phyloP scores from a whole-genome alignment of 169 alveolate species.

The Theileria annulata region DNA sequence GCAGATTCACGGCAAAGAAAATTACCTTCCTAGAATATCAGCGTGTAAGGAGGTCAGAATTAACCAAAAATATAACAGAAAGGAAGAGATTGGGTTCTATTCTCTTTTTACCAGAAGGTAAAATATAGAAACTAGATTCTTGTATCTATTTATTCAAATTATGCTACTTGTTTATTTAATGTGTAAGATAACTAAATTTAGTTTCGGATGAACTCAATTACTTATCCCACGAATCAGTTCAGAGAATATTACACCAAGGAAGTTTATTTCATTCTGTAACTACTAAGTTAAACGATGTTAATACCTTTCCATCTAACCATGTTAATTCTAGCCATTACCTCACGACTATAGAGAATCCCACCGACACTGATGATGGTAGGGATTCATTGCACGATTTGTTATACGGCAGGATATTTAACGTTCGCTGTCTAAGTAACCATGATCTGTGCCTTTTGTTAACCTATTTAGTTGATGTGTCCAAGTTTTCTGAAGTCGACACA shows the following conservation, averaged over 20 bases:
- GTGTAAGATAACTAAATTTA: background rate
- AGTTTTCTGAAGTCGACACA: constrained; percentile 9
- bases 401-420: constrained; percentile 34
- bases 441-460: constrained; percentile 39
- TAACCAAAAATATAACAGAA: constrained; percentile 37
- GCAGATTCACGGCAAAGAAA: constrained; percentile 57
- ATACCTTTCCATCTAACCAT: background rate
- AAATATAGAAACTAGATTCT: background rate
- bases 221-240: constrained; percentile 53
- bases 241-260: constrained; percentile 62
- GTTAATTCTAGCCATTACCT: background rate
- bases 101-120: constrained; percentile 56
- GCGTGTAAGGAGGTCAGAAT: constrained; percentile 40
- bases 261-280: constrained; percentile 56
- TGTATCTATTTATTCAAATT: background rate
- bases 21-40: constrained; percentile 54
- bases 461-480: constrained; percentile 18
- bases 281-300: background rate
- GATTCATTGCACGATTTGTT: constrained; percentile 25
- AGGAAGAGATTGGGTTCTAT: constrained; percentile 48
- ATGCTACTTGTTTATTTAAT: background rate
- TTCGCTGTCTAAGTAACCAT: constrained; percentile 17
- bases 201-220: constrained; percentile 50
- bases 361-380: background rate
- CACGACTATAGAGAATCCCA: background rate